Evolutionary conservation across 164 flowering plant species (phyloP).

Genomic region (Piper betle): DNA sequence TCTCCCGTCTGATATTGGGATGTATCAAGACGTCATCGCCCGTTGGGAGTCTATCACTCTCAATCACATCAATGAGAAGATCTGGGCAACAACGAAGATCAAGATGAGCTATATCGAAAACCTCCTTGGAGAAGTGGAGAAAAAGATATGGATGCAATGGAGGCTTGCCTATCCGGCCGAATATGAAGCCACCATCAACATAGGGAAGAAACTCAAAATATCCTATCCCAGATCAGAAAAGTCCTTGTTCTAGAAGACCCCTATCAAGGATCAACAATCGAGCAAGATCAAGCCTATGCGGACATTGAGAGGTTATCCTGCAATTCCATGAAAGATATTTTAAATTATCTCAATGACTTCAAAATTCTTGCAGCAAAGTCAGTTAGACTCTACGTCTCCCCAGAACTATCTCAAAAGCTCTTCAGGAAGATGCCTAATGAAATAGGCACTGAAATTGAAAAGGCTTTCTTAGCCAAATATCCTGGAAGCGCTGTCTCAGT

Average conservation of each 20-base stretch:
- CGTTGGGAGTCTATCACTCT: constrained; percentile 6
- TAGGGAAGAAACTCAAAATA: too few species aligned
- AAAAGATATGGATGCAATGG: constrained; percentile 5
- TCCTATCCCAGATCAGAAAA: too few species aligned
- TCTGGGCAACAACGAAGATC: not conserved
- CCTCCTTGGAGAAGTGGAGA: constrained; percentile 4
- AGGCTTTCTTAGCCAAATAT: not conserved
- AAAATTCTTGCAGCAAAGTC: constrained; percentile 3
- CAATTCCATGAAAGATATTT: not conserved
- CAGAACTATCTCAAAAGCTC: constrained; percentile 5
- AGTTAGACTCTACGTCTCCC: not conserved
- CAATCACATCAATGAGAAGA: not conserved
- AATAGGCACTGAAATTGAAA: constrained; percentile 1
- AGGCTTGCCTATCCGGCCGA: constrained; percentile 2
- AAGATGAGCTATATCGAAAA: not conserved
- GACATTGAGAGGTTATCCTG: constrained; percentile 6
- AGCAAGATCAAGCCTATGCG: constrained; percentile 3
- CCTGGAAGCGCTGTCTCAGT: not conserved
- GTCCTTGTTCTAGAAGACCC: too few species aligned
- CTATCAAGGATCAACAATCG: constrained; percentile 1
- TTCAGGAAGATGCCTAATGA: constrained; percentile 2
- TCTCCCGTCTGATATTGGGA: too few species aligned
- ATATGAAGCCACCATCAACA: too few species aligned
- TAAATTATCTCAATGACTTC: constrained; percentile 2
- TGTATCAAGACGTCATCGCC: too few species aligned